phyloP scores from a whole-genome alignment of 2,329 filamentous ascomycete species.

The Nothopassalora personata region DNA sequence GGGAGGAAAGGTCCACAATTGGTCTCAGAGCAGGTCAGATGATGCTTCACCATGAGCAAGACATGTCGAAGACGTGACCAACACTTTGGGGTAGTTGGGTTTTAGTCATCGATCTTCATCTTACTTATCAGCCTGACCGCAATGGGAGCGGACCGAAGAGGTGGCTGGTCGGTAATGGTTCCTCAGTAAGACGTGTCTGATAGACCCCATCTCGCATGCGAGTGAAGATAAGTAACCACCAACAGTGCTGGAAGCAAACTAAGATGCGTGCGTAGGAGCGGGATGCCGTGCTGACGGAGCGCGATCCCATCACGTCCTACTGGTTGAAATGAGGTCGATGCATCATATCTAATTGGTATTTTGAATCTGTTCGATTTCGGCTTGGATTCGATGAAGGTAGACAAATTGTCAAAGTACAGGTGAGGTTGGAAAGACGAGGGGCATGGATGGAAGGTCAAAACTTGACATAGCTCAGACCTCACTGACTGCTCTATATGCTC shows the following conservation, averaged over 20 bases:
- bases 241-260: neutral
- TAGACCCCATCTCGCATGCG: slow-evolving; percentile 1
- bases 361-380: neutral
- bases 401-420: neutral
- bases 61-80: neutral
- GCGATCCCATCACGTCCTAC: neutral
- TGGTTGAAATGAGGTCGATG: neutral
- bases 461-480: neutral
- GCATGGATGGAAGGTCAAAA: neutral
- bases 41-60: neutral
- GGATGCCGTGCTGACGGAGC: neutral
- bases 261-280: neutral
- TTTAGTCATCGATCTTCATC: neutral
- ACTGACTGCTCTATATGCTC: neutral
- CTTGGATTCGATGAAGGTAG: neutral
- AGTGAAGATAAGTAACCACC: neutral
- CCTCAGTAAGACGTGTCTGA: slow-evolving; percentile 4
- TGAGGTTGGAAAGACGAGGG: neutral
- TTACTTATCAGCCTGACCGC: neutral
- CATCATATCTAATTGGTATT: neutral
- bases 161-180: neutral
- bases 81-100: neutral
- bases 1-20: neutral
- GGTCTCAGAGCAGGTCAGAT: neutral
- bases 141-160: neutral